phyloP scores from a whole-genome alignment of 306 rosid genomes.

The Cucumis hystrix region DNA sequence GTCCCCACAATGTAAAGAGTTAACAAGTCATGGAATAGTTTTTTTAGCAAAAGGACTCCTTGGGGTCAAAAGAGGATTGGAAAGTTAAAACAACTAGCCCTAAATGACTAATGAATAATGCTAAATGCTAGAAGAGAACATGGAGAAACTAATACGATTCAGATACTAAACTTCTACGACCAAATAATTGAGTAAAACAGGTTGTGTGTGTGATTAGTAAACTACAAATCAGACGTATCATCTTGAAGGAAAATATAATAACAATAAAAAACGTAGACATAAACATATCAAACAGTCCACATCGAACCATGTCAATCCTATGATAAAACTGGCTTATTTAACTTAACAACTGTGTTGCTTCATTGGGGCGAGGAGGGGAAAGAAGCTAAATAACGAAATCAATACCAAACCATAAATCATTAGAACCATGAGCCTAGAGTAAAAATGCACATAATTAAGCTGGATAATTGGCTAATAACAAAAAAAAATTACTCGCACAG shows the following conservation, averaged over 20 bases:
- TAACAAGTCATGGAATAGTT: too few relatives aligned
- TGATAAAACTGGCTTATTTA: too few relatives aligned
- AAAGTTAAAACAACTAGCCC: too few relatives aligned
- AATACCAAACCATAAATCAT: not conserved
- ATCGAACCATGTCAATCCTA: too few relatives aligned
- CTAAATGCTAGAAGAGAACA: not conserved
- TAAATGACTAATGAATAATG: not conserved
- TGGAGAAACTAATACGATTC: not conserved
- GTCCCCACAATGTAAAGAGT: too few relatives aligned
- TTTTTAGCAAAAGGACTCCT: too few relatives aligned
- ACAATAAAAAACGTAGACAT: not conserved
- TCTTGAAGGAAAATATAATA: not conserved
- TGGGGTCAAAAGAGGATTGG: too few relatives aligned
- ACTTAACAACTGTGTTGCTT: not conserved
- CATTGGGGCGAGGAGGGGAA: not conserved
- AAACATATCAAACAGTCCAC: not conserved
- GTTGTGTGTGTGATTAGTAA: not conserved
- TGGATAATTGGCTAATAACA: not conserved
- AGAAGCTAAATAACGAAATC: not conserved
- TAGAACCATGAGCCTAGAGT: not conserved
- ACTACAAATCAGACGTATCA: too few relatives aligned
- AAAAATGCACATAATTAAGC: not conserved
- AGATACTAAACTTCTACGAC: not conserved
- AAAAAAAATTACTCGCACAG: not conserved
- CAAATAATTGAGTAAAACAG: not conserved